A percentile compares a stretch with the other conserved stretches of the same genome.
These are phyloP conservation scores for Flaveria trinervia DNA, from an alignment of 129 eudicot genomes.

Conservation along the genomic window DNA sequence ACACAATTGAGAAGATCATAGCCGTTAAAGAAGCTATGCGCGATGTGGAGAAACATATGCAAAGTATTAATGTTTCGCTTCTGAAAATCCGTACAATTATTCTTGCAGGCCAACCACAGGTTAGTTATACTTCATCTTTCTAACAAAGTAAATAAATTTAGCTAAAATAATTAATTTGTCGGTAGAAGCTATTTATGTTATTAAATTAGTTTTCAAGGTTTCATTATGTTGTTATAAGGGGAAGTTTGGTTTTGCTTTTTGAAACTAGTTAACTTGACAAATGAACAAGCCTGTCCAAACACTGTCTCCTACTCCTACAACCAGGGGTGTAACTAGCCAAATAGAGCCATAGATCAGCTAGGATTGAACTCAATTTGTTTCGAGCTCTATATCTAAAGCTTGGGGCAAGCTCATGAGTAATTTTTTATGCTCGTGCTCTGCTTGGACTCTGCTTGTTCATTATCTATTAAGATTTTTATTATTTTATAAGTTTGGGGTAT, in stretches of 20 bases:
- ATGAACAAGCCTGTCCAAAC: background rate
- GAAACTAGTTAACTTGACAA: background rate
- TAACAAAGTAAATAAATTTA: background rate
- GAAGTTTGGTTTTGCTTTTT: too few relatives aligned
- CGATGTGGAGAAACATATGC: constrained; percentile 79
- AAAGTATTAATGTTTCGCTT: constrained; percentile 71
- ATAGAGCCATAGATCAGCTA: background rate
- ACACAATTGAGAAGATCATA: constrained; percentile 90
- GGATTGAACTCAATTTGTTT: background rate
- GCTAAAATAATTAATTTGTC: background rate
- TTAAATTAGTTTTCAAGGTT: background rate
- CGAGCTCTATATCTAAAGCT: background rate
- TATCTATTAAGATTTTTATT: too few relatives aligned
- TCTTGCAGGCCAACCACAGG: constrained; percentile 98
- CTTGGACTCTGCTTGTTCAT: too few relatives aligned
- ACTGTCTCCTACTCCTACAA: background rate
- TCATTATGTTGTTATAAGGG: background rate
- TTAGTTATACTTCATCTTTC: constrained; percentile 24
- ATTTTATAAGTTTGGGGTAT: background rate
- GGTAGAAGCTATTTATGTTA: background rate
- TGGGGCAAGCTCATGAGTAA: background rate
- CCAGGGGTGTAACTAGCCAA: background rate
- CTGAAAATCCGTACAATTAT: constrained; percentile 76
- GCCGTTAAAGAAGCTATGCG: constrained; percentile 92
- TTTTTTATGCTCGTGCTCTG: too few relatives aligned